Base-by-base conservation (phyloP, 768 basidiomycete species). In the Boletus edulis region DNA sequence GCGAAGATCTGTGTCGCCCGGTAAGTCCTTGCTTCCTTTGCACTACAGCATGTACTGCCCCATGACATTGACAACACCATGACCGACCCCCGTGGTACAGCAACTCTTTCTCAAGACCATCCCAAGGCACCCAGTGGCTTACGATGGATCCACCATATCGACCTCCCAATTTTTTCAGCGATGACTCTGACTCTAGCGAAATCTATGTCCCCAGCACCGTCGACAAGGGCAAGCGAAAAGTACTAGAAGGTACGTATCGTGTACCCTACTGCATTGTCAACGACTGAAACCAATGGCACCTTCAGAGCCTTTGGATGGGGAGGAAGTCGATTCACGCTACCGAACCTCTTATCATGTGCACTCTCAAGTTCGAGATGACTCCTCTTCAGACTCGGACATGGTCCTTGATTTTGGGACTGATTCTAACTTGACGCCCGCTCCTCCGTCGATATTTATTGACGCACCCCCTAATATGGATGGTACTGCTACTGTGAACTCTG, bases 161-260 rank as follows among this genome's bases (percentile, higher is more conserved):
- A 50, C 61, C 56, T n/a, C 64, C 58, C 27, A 37, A 54, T 7
- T 4, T 57, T 17, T 63, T 65, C 10, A 1, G 2, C 3, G 13
- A 44, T 4, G 37, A 45, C 13, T 38, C 38, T 15, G 22, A 51
- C 15, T 14, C 0, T 17, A 29, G 42, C 27, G 12, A 54, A 22
- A 22, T 12, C 20, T 17, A 52, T 15, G n/a, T 44, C 57, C 39
- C 65, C 14, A 48, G 32, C 32, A 22, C 3, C 22, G 22, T 22
- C 22, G 22, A 22, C 22, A 22, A 22, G 22, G 22, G 22, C 22
- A 22, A 22, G 22, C 22, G 22, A 22, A 22, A 22, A 3, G 22
- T 3, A 22, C n/a, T n/a, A n/a, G 22, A 22, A 22, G 22, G 22
- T 22, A 22, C 22, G 22, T 22, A 22, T 22, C 22, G 22, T 22